Conservation (phyloP, 306 rosid genomes). For the Pyrus betulifolia region DNA sequence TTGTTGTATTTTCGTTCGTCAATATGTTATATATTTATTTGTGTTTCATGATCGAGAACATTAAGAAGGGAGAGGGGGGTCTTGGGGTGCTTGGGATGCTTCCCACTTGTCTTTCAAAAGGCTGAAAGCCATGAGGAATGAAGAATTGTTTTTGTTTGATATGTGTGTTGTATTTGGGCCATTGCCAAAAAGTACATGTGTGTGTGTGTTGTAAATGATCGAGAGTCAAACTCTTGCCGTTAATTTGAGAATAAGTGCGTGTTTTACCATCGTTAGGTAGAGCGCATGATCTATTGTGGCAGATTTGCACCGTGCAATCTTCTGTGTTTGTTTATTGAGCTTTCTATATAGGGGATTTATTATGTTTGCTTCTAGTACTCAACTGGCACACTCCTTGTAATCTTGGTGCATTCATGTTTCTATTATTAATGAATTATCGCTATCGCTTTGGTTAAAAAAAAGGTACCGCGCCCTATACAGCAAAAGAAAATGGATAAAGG, state of each 20-base stretch:
- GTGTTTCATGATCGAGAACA: conserved; percentile 11
- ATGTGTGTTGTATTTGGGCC: conserved; percentile 49
- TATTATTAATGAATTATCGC: no score
- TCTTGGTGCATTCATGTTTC: no score
- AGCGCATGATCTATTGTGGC: no score
- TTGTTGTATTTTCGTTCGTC: conserved; percentile 6
- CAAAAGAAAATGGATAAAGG: not conserved
- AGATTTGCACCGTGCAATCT: no score
- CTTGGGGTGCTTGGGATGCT: conserved; percentile 61
- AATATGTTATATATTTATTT: not conserved
- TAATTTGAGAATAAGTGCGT: not conserved
- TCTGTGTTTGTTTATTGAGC: no score
- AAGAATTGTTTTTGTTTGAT: conserved; percentile 47
- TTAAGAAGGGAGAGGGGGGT: conserved; percentile 12
- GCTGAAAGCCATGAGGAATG: conserved; percentile 52
- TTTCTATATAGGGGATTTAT: no score
- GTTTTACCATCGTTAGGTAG: no score
- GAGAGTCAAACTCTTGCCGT: not conserved
- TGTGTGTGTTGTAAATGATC: not conserved
- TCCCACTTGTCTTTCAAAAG: conserved; percentile 44
- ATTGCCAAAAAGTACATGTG: conserved; percentile 20
- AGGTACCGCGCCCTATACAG: not conserved
- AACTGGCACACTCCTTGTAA: no score
- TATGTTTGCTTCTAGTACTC: no score
- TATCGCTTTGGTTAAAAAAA: no score